phyloP scores from a whole-genome alignment of 768 basidiomycete species.

The Floccularia luteovirens region DNA sequence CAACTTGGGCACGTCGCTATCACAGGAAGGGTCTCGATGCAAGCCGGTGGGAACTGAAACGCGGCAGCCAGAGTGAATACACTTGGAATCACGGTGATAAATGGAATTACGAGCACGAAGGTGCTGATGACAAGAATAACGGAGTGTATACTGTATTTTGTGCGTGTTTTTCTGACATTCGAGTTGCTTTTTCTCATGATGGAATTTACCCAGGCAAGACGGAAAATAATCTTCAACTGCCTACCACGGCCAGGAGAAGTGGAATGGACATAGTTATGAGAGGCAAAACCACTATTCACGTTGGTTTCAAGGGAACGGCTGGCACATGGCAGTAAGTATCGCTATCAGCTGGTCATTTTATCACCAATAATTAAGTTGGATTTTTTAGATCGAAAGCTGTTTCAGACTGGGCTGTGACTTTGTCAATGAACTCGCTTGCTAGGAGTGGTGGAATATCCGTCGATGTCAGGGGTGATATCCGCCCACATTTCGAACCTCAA shows the following conservation, averaged over 20 bases:
- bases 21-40: constrained; percentile 1
- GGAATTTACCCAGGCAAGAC: constrained; percentile 5
- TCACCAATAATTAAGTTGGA: neutral
- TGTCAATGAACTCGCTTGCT: constrained; percentile 5
- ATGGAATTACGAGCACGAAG: constrained; percentile 10
- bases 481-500: constrained; percentile 1
- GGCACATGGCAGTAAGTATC: constrained; percentile 6
- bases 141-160: constrained; percentile 6
- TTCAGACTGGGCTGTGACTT: constrained; percentile 6
- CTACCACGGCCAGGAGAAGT: constrained; percentile 1
- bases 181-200: neutral
- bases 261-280: constrained; percentile 4
- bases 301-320: constrained; percentile 6
- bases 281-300: constrained; percentile 2
- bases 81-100: constrained; percentile 8
- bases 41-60: constrained; percentile 6
- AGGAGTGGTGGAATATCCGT: constrained; percentile 6
- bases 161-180: neutral
- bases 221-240: constrained; percentile 4
- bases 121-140: constrained; percentile 6
- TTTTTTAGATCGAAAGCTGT: constrained; percentile 4
- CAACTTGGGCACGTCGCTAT: constrained; percentile 7
- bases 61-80: constrained; percentile 2
- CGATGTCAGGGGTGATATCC: neutral
- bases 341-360: no score